Evolutionary conservation across 1,139 yeast species (phyloP), one percentile per base, ranked within the genome.

Genomic region (Debaryomyces singareniensis): DNA sequence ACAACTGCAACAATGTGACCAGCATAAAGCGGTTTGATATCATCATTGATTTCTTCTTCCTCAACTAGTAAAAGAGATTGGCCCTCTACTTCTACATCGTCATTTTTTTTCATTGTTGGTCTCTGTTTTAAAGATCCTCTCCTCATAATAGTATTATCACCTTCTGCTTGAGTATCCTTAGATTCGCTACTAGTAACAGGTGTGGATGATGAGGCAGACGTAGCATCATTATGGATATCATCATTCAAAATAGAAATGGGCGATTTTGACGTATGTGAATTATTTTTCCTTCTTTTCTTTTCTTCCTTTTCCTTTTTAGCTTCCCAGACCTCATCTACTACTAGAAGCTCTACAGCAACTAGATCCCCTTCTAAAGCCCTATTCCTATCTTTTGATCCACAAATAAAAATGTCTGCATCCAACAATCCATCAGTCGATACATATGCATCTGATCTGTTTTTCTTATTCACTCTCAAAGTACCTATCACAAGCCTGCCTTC

Each of bases 361-460:
- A 86, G 64, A 53, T 91, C 98, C 32, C 97, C 96, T 58, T 91
- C 98, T 32, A 91, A 66, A 7, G 98, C 97, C 52, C 98, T 78
- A 57, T 91, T 91, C 53, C 98, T 84, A 57, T 91, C 98, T 55
- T 91, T 91, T n/a, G 97, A 89, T 9, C 98, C 98, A 63, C 97
- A 93, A 42, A 91, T 91, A 52, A 87, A 91, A 38, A 91, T 86
- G 55, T 91, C 98, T 0, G 97, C 95, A 57, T 91, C 98, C 40
- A 91, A 68, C 26, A 89, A 71, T 2, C 96, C 96, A 51, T 89
- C 96, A 0, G 97, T 91, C 4, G 96, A 80, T 12, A 91, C 97
- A 58, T 93, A 91, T 1, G 98, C 98, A 57, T 91, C 98, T 1
- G 96, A 85, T 47, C 98, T 74, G 55, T 91, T 91, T 59, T 91